Evolutionary conservation across 2,329 filamentous ascomycete species (phyloP).

Genomic region (Penicillium fuscoglaucum): DNA sequence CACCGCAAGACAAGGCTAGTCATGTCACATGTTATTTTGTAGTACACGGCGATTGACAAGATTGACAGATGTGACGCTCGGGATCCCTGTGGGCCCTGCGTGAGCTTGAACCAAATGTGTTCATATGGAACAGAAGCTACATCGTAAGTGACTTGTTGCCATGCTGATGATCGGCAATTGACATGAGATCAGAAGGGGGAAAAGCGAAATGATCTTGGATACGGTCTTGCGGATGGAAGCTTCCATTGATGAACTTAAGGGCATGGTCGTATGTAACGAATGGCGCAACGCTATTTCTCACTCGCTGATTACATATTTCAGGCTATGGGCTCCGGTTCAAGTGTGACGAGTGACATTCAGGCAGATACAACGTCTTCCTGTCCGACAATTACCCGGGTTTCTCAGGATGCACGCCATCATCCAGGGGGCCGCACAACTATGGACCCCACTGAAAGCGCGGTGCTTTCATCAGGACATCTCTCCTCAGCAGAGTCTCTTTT

Average conservation of each 20-base stretch:
- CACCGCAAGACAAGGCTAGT: conserved; percentile 11
- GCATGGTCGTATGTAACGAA: conserved; percentile 7
- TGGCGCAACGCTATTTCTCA: neutral
- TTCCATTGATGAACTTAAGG: conserved; percentile 10
- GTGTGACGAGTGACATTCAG: neutral
- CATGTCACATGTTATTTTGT: neutral
- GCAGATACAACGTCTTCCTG: neutral
- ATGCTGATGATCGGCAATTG: neutral
- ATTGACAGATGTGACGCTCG: conserved; percentile 8
- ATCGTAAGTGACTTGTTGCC: neutral
- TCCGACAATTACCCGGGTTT: neutral
- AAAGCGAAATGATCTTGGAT: conserved; percentile 13
- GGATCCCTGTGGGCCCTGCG: conserved; percentile 10
- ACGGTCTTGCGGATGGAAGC: conserved; percentile 9
- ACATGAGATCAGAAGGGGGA: neutral
- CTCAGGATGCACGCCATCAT: conserved; percentile 5
- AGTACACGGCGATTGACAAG: neutral
- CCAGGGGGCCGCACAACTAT: neutral
- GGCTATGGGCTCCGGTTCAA: neutral
- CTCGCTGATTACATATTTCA: neutral
- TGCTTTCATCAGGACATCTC: conserved; percentile 10
- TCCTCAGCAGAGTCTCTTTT: conserved; percentile 11
- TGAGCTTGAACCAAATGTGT: conserved; percentile 6
- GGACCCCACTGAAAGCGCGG: conserved; percentile 11
- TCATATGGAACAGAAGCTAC: conserved; percentile 10